phyloP scores from a whole-genome alignment of 352 stramenopile genomes.

The Globisporangium nagaii region DNA sequence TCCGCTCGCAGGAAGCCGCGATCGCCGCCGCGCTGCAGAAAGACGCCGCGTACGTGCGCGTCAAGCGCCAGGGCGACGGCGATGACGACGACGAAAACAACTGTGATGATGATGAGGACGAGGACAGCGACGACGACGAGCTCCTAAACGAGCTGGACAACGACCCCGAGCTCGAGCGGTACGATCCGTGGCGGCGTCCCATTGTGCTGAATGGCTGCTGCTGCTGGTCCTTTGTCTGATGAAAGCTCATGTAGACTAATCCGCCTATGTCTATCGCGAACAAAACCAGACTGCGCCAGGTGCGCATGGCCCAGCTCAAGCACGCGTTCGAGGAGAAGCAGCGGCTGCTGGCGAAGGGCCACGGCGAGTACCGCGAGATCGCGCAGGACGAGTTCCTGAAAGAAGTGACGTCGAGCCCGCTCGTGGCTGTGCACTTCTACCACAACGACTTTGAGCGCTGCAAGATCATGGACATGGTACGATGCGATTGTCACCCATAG shows the following conservation, averaged over 20 bases:
- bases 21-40: slow-evolving; percentile 22
- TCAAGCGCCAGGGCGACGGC: slow-evolving; percentile 5
- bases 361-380: slow-evolving; percentile 89
- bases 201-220: too few species aligned
- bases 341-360: slow-evolving; percentile 55
- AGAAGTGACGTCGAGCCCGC: slow-evolving; percentile 85
- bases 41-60: slow-evolving; percentile 19
- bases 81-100: slow-evolving; percentile 15
- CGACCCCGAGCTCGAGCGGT: slow-evolving; percentile 74
- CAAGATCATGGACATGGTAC: slow-evolving; percentile 95
- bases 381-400: slow-evolving; percentile 94
- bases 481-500: too few species aligned
- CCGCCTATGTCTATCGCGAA: too few species aligned
- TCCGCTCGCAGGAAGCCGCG: slow-evolving; percentile 21
- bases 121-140: slow-evolving; percentile 53
- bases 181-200: too few species aligned
- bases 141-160: slow-evolving; percentile 68
- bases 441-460: slow-evolving; percentile 96
- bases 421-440: slow-evolving; percentile 94
- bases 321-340: slow-evolving; percentile 54
- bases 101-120: slow-evolving; percentile 17
- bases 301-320: slow-evolving; percentile 72
- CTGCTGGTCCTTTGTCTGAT: too few species aligned
- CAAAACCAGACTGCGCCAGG: slow-evolving; percentile 82
- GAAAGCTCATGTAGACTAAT: too few species aligned